These are phyloP conservation scores for Leccinum angustisporum DNA, from an alignment of 1,284 basidiomycete genomes.

Conservation along the genomic window DNA sequence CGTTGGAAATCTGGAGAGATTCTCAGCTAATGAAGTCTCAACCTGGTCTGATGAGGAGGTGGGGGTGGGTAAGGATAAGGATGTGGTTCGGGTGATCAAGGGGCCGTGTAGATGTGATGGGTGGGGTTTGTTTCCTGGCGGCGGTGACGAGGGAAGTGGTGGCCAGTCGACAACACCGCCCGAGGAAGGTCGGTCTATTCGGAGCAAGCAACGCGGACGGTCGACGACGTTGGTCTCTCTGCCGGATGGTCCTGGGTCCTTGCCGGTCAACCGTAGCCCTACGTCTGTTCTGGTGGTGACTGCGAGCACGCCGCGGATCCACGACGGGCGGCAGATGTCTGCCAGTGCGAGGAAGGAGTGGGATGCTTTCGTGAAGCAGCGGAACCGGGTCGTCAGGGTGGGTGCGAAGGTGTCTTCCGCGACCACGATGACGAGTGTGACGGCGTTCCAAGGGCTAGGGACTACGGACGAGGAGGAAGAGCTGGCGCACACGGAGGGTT, in stretches of 20 bases:
- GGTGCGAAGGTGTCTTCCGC: constrained; percentile 19
- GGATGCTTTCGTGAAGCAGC: constrained; percentile 83
- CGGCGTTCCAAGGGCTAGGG: constrained; percentile 62
- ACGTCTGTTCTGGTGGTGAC: constrained; percentile 57
- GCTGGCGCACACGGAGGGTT: constrained; percentile 66
- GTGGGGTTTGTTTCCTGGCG: constrained; percentile 21
- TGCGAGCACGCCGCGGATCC: constrained; percentile 67
- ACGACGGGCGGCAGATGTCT: constrained; percentile 77
- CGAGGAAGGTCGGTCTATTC: constrained; percentile 25
- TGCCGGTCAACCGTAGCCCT: constrained; percentile 16
- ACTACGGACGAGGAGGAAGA: constrained; percentile 67
- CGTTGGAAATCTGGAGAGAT: not conserved
- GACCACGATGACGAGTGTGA: constrained; percentile 31
- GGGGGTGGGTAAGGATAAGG: constrained; percentile 20
- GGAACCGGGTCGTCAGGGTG: constrained; percentile 43
- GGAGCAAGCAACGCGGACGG: constrained; percentile 41
- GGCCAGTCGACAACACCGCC: constrained; percentile 12
- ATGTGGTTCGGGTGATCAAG: constrained; percentile 57
- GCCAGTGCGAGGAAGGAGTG: constrained; percentile 80
- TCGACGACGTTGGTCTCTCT: constrained; percentile 38
- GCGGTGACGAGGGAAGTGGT: constrained; percentile 8
- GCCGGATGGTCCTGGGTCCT: constrained; percentile 14
- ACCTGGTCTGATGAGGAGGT: constrained; percentile 65
- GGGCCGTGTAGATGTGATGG: constrained; percentile 59
- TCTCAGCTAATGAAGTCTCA: not conserved